A percentile compares a stretch with the other conserved stretches of the same genome.
These are phyloP conservation scores for Hippophae tibetana DNA, from an alignment of 306 rosid genomes.

Conservation along the genomic window DNA sequence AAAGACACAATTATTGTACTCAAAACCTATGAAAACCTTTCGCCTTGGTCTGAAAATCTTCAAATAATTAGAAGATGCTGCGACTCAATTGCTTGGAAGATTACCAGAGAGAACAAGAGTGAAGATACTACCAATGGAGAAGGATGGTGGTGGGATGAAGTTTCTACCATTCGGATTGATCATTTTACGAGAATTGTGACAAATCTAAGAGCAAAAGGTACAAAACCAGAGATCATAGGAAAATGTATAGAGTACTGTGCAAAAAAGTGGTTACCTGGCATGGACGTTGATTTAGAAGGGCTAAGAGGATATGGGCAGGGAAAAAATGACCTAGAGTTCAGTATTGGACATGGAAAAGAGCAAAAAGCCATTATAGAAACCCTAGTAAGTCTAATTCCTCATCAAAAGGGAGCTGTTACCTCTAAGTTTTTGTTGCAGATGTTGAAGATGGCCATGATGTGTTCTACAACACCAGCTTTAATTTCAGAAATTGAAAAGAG, in stretches of 20 bases:
- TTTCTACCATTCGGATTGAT: slow-evolving; percentile 47
- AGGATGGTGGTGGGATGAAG: slow-evolving; percentile 59
- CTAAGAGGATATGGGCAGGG: slow-evolving; percentile 55
- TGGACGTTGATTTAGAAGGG: slow-evolving; percentile 60
- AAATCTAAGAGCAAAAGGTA: slow-evolving; percentile 55
- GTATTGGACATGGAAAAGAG: slow-evolving; percentile 50
- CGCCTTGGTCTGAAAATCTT: slow-evolving; percentile 92
- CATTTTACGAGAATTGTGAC: slow-evolving; percentile 61
- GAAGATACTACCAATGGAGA: slow-evolving; percentile 37
- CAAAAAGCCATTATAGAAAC: slow-evolving; percentile 62
- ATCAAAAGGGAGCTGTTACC: slow-evolving; percentile 69
- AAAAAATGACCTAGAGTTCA: slow-evolving; percentile 52
- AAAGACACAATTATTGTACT: slow-evolving; percentile 73
- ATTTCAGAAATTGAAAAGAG: slow-evolving; percentile 84
- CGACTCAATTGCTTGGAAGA: slow-evolving; percentile 89
- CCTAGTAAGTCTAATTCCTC: slow-evolving; percentile 71
- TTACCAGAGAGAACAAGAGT: slow-evolving; percentile 37
- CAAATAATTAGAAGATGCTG: slow-evolving; percentile 91
- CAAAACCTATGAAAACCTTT: slow-evolving; percentile 61
- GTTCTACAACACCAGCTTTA: slow-evolving; percentile 72
- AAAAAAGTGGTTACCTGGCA: slow-evolving; percentile 59
- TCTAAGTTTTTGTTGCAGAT: slow-evolving; percentile 71
- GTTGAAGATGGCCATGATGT: slow-evolving; percentile 72
- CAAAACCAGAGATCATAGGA: slow-evolving; percentile 57
- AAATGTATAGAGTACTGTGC: slow-evolving; percentile 73